Conservation (phyloP, 2,329 filamentous ascomycete genomes). For the Paecilomyces niveus region DNA sequence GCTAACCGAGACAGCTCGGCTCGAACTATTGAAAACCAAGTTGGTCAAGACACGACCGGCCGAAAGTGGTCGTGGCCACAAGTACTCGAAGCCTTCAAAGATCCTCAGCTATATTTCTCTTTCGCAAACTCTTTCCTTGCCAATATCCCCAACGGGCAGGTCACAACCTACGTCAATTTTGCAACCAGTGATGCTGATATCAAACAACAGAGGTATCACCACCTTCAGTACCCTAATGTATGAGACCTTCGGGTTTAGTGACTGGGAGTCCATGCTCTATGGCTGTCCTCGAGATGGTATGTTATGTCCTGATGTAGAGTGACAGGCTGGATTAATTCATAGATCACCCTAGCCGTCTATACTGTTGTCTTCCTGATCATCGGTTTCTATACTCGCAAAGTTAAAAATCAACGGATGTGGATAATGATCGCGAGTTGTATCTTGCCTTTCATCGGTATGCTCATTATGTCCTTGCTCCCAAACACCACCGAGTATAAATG, state of each 20-base stretch:
- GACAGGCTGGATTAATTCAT: not conserved
- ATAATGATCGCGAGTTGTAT: constrained; percentile 8
- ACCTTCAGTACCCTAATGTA: constrained; percentile 11
- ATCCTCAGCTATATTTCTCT: not conserved
- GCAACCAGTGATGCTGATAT: not conserved
- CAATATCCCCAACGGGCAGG: not conserved
- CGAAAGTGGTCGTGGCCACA: not conserved
- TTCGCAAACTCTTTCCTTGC: not conserved
- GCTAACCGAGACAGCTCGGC: not conserved
- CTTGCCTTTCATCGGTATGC: constrained; percentile 26
- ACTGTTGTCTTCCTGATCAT: not conserved
- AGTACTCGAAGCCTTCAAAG: not conserved
- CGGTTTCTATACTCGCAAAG: not conserved
- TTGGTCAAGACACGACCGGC: not conserved
- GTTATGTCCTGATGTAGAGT: constrained; percentile 9
- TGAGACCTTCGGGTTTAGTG: constrained; percentile 14
- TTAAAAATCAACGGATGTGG: not conserved
- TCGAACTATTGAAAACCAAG: not conserved
- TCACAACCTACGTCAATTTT: not conserved
- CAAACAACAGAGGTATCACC: constrained; percentile 4
- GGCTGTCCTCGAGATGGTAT: constrained; percentile 25
- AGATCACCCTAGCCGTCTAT: not conserved
- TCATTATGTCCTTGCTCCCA: constrained; percentile 27
- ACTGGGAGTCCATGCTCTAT: constrained; percentile 26
- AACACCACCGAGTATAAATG: constrained; percentile 23